phyloP scores from a whole-genome alignment of 495 filamentous ascomycete species.

The Sordaria brevicollis region DNA sequence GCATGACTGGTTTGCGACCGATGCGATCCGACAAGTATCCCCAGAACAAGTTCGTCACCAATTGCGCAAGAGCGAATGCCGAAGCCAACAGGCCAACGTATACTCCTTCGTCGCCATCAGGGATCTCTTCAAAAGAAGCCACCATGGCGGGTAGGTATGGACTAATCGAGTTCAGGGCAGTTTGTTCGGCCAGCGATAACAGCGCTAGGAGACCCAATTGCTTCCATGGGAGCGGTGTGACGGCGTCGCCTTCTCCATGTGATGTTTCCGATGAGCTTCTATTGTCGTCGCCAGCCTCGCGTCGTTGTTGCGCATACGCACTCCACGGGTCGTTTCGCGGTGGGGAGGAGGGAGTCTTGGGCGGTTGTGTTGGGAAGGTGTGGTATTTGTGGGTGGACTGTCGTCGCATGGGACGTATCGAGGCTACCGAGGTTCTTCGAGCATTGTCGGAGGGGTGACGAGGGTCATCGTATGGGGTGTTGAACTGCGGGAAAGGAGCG shows the following conservation, averaged over 20 bases:
- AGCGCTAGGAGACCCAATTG: conserved; percentile 80
- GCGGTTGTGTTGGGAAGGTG: conserved; percentile 87
- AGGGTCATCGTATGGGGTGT: conserved; percentile 11
- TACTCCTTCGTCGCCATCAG: conserved; percentile 58
- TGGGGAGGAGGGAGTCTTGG: conserved; percentile 48
- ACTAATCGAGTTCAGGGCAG: conserved; percentile 91
- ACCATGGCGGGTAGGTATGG: conserved; percentile 94
- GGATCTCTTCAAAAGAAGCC: conserved; percentile 71
- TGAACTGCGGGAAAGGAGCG: conserved; percentile 29
- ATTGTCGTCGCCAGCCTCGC: conserved; percentile 11
- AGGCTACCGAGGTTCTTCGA: conserved; percentile 8
- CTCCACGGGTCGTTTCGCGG: conserved; percentile 7
- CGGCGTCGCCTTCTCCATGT: conserved; percentile 16
- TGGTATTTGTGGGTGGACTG: conserved; percentile 78
- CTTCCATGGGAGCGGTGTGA: conserved; percentile 66
- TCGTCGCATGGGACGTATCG: conserved; percentile 27
- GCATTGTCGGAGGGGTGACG: not conserved
- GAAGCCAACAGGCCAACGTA: conserved; percentile 88
- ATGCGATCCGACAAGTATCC: conserved; percentile 81
- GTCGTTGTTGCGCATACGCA: not conserved
- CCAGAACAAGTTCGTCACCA: conserved; percentile 89
- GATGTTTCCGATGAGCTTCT: conserved; percentile 9
- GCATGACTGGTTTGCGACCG: conserved; percentile 86
- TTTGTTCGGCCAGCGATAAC: conserved; percentile 87
- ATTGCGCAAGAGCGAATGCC: conserved; percentile 83